These are phyloP conservation scores for Cylindrotheca fusiformis DNA, from an alignment of 108 stramenopile genomes.

Conservation along the genomic window DNA sequence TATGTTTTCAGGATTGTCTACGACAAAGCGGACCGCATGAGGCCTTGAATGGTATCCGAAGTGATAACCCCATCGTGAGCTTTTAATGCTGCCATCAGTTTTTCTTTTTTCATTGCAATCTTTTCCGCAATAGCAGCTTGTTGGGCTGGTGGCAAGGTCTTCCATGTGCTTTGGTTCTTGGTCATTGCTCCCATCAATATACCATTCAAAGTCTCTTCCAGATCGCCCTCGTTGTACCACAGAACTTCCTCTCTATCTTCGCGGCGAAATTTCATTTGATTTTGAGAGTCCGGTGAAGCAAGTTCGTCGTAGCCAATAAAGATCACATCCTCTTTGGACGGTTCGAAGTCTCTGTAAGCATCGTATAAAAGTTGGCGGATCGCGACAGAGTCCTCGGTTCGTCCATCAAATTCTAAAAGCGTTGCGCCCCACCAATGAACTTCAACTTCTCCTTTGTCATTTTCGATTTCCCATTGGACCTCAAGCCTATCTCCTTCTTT, in stretches of 20 bases:
- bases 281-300: slow-evolving; percentile 22
- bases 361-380: slow-evolving; percentile 53
- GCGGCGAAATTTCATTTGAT: slow-evolving; percentile 16
- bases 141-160: slow-evolving; percentile 21
- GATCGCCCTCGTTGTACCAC: slow-evolving; percentile 23
- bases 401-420: slow-evolving; percentile 45
- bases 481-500: slow-evolving; percentile 50
- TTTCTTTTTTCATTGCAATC: slow-evolving; percentile 36
- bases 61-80: slow-evolving; percentile 24
- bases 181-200: slow-evolving; percentile 27
- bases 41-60: slow-evolving; percentile 24
- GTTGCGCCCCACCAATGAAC: slow-evolving; percentile 58
- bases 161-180: slow-evolving; percentile 33
- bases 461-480: slow-evolving; percentile 57
- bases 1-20: too few relatives aligned
- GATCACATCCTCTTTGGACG: slow-evolving; percentile 52
- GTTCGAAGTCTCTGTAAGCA: slow-evolving; percentile 38
- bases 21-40: too few relatives aligned
- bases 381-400: slow-evolving; percentile 42
- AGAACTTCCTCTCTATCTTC: slow-evolving; percentile 26
- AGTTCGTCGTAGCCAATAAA: slow-evolving; percentile 41
- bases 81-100: slow-evolving; percentile 20
- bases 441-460: slow-evolving; percentile 15
- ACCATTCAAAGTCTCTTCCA: slow-evolving; percentile 39
- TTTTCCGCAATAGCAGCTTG: slow-evolving; percentile 43